Base-by-base conservation (phyloP, 1,139 yeast genomes). In the Pichia inconspicua region DNA sequence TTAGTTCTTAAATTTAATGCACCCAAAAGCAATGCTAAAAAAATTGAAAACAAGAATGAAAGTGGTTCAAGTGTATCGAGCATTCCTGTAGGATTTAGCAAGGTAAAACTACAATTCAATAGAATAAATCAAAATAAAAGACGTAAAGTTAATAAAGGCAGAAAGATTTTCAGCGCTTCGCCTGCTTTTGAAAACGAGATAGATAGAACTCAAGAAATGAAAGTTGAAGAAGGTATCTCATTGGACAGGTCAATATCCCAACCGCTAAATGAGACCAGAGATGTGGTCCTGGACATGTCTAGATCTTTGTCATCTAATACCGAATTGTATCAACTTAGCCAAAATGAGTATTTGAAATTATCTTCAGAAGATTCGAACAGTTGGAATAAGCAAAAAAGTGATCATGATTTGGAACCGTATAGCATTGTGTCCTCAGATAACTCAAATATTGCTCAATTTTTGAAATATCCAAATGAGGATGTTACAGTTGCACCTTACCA, bases 1-100 rank as follows among this genome's bases (percentile, higher is more conserved):
- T 55, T 67, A 25, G 70, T 66, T 37, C 60, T 58, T 39, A 62
- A 64, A 39, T 64, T 51, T 42, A 50, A 54, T 42, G 64, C 65
- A 5, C 52, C 57, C 9, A 52, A 60, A 25, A 61, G 63, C 41
- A 57, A 53, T 46, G 64, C 57, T 10, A 55, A 55, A 38, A 59
- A 58, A 27, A 61, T 60, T 41, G 65, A 58, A 42, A 58, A 53
- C 41, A 53, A 49, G 42, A 52, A 52, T 27, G 64, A 62, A 47
- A 55, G 58, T 43, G 62, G 63, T 11, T 60, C 65, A 0, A 59
- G 64, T 58, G 64, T 61, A 25, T 55, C 58, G 9, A 56, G 58
- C 31, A 57, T 61, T 9, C 63, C 64, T 1, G 56, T 61, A 5
- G 56, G 58, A 14, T 60, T 55, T 44, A 49, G 60, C 15, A 58